Evolutionary conservation across 1,284 basidiomycete species (phyloP).

Genomic region (Boletellus deceptivus): DNA sequence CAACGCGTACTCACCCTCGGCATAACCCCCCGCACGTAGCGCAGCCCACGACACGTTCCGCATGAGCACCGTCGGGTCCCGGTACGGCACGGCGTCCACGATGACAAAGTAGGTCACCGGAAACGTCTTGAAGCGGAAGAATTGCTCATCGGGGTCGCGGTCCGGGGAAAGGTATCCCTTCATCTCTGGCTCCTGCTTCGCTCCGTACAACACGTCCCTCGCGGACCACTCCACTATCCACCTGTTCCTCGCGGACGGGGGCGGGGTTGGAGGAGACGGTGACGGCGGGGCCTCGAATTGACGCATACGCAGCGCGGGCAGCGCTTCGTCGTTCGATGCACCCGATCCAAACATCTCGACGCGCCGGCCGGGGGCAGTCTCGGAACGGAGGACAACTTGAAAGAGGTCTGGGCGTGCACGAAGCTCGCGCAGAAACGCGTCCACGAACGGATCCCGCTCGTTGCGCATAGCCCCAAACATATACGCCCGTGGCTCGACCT

Average conservation of each 20-base stretch:
- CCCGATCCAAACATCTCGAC: slow-evolving; percentile 27
- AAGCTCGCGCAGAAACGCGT: slow-evolving; percentile 30
- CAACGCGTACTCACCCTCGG: slow-evolving; percentile 10
- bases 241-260: background rate
- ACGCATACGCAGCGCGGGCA: slow-evolving; percentile 15
- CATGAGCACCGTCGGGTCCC: slow-evolving; percentile 4
- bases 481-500: slow-evolving; percentile 22
- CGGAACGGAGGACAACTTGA: slow-evolving; percentile 31
- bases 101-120: slow-evolving; percentile 35
- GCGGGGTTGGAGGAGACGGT: background rate
- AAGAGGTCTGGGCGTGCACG: slow-evolving; percentile 32
- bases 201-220: slow-evolving; percentile 23
- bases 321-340: background rate
- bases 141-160: slow-evolving; percentile 4
- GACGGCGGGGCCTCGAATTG: slow-evolving; percentile 26
- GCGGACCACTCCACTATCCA: slow-evolving; percentile 21
- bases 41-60: slow-evolving; percentile 22
- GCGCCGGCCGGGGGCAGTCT: slow-evolving; percentile 22
- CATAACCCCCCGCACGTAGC: slow-evolving; percentile 14
- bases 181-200: background rate
- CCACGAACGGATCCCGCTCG: slow-evolving; percentile 23
- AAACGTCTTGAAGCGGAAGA: slow-evolving; percentile 32
- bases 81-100: slow-evolving; percentile 18
- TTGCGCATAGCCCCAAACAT: slow-evolving; percentile 35
- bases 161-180: slow-evolving; percentile 13